Percentiles rank a stretch among this genome's conserved stretches.
These are phyloP conservation scores for Seiridium cupressi DNA, from an alignment of 2,329 filamentous ascomycete species.

Conservation along the genomic window DNA sequence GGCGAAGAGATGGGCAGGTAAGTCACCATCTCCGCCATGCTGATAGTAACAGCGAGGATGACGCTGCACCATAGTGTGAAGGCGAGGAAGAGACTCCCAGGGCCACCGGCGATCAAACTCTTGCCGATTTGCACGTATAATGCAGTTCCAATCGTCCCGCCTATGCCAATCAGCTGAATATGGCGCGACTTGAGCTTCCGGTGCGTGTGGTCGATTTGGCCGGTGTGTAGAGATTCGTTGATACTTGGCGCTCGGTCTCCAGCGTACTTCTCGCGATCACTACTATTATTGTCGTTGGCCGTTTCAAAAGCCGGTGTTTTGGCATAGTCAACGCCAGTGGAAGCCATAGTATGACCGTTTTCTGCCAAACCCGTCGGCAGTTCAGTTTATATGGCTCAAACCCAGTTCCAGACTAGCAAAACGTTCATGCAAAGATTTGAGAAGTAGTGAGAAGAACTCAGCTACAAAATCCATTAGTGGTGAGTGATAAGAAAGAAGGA, in stretches of 20 bases:
- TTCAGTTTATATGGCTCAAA: too few species aligned
- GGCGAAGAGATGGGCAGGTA: conserved; percentile 75
- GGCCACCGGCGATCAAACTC: conserved; percentile 57
- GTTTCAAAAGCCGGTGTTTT: conserved; percentile 1
- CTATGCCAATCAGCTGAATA: conserved; percentile 61
- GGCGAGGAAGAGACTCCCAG: conserved; percentile 55
- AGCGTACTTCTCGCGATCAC: conserved; percentile 17
- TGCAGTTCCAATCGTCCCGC: conserved; percentile 63
- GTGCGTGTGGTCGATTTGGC: conserved; percentile 42
- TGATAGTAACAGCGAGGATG: conserved; percentile 58
- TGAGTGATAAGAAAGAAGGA: background rate
- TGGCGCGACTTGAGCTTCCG: conserved; percentile 54
- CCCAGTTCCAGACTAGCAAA: too few species aligned
- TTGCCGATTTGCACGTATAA: conserved; percentile 60
- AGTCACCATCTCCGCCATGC: conserved; percentile 74
- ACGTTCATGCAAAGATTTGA: conserved; percentile 8
- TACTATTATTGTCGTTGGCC: background rate
- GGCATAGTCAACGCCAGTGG: conserved; percentile 16
- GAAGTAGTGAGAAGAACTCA: conserved; percentile 20
- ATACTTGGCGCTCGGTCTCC: conserved; percentile 13
- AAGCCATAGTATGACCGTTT: conserved; percentile 12
- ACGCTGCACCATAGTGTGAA: conserved; percentile 62
- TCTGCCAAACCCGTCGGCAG: background rate
- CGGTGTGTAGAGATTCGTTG: conserved; percentile 7
- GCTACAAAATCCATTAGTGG: conserved; percentile 19